Evolutionary conservation across 768 basidiomycete species (phyloP).

Genomic region (Mycena sanguinolenta): DNA sequence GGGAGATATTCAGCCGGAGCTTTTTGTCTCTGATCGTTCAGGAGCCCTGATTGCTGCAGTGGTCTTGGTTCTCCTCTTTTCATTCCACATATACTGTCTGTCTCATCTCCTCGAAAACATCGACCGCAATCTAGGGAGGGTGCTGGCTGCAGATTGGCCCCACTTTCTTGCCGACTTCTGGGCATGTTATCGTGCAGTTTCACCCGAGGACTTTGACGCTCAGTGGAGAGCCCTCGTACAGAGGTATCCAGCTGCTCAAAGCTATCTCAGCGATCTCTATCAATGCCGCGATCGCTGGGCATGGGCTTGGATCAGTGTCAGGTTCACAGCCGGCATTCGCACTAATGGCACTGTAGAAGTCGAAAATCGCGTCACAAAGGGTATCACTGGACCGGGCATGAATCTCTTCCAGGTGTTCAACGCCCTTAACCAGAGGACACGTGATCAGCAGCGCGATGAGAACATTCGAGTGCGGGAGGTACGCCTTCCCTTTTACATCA

Average conservation of each 20-base stretch:
- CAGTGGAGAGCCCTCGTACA: conserved; percentile 36
- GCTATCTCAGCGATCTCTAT: conserved; percentile 48
- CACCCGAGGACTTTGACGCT: too few species aligned
- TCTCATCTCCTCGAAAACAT: too few species aligned
- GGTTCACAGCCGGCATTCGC: conserved; percentile 49
- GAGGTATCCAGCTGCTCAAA: conserved; percentile 32
- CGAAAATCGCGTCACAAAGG: conserved; percentile 47
- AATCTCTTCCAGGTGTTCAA: conserved; percentile 40
- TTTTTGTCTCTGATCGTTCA: too few species aligned
- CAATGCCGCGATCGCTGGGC: conserved; percentile 49
- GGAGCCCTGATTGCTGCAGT: too few species aligned
- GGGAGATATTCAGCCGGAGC: too few species aligned
- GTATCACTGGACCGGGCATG: conserved; percentile 42
- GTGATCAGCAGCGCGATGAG: conserved; percentile 33
- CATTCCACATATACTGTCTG: too few species aligned
- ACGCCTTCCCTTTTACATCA: conserved; percentile 36
- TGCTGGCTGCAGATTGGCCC: conserved; percentile 38
- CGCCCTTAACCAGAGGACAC: conserved; percentile 42
- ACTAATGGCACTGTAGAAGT: conserved; percentile 50
- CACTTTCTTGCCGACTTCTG: conserved; percentile 47
- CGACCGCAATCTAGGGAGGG: conserved; percentile 37
- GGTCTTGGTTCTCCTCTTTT: too few species aligned
- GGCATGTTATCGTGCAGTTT: conserved; percentile 14
- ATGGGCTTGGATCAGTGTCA: conserved; percentile 45
- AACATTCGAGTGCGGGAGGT: too few species aligned